Percentiles rank a stretch among this genome's conserved stretches.
Conservation (phyloP, 306 rosid genomes). For the Chamaecrista fasciculata region DNA sequence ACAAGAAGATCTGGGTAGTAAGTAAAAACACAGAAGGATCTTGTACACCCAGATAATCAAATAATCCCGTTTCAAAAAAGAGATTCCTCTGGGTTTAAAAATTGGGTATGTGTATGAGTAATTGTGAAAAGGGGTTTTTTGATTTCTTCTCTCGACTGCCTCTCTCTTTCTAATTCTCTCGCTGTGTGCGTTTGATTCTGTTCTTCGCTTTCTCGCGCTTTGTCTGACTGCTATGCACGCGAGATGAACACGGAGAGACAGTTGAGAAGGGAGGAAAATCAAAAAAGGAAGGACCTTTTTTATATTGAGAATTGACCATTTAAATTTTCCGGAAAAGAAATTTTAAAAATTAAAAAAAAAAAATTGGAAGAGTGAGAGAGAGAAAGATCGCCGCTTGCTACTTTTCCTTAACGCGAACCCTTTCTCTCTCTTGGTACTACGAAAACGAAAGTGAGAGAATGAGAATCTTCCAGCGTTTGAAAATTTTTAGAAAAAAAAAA, state of each 20-base stretch:
- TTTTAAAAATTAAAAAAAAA: constrained; percentile 11
- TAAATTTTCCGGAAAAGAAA: not conserved
- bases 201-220: constrained; percentile 33
- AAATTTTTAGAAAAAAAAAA: not conserved
- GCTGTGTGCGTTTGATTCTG: constrained; percentile 21
- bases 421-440: constrained; percentile 12
- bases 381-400: not conserved
- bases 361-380: constrained; percentile 25
- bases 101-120: not conserved
- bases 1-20: constrained; percentile 37
- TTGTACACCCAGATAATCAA: constrained; percentile 36
- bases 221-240: constrained; percentile 56
- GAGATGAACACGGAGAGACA: constrained; percentile 80
- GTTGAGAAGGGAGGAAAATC: constrained; percentile 53
- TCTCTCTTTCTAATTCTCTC: constrained; percentile 16
- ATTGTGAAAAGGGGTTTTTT: constrained; percentile 26
- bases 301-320: constrained; percentile 23
- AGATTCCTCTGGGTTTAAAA: constrained; percentile 11
- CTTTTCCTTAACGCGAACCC: constrained; percentile 36
- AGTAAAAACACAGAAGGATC: constrained; percentile 33
- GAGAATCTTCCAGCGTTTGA: constrained; percentile 15
- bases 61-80: constrained; percentile 19
- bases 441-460: constrained; percentile 33
- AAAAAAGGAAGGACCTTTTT: not conserved
- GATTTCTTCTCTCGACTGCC: constrained; percentile 19